These are phyloP conservation scores for Emmonsiellopsis sp. DNA, from an alignment of 2,329 filamentous ascomycete genomes.

Conservation along the genomic window DNA sequence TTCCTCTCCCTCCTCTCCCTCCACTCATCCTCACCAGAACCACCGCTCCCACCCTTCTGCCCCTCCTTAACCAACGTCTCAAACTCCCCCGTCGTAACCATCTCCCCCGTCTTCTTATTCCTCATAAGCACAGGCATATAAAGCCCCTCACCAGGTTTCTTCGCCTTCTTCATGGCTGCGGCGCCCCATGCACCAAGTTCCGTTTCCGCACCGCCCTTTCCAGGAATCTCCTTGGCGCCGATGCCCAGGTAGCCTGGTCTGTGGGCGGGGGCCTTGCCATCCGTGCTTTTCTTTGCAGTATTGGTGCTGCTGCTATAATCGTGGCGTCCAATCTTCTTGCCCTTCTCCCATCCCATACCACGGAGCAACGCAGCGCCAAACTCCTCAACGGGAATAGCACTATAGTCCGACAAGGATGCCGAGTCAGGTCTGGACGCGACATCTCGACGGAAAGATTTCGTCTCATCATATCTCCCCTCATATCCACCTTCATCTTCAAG, in stretches of 20 bases:
- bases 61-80: slow-evolving; percentile 40
- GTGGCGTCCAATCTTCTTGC: slow-evolving; percentile 48
- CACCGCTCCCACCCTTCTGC: slow-evolving; percentile 31
- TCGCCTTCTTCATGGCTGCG: slow-evolving; percentile 43
- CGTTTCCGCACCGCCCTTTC: slow-evolving; percentile 44
- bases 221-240: slow-evolving; percentile 68
- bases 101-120: slow-evolving; percentile 54
- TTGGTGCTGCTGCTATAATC: slow-evolving; percentile 35
- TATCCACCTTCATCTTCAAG: slow-evolving; percentile 15
- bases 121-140: slow-evolving; percentile 55
- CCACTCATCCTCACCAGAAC: slow-evolving; percentile 34
- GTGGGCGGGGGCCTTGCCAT: slow-evolving; percentile 45
- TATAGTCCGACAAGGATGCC: slow-evolving; percentile 74
- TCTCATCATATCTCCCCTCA: slow-evolving; percentile 25
- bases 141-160: slow-evolving; percentile 37
- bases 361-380: slow-evolving; percentile 84
- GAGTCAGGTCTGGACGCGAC: slow-evolving; percentile 62
- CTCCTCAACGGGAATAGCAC: slow-evolving; percentile 82
- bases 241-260: slow-evolving; percentile 77
- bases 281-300: slow-evolving; percentile 44
- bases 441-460: slow-evolving; percentile 60
- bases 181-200: slow-evolving; percentile 77
- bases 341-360: slow-evolving; percentile 90
- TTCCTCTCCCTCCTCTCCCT: slow-evolving; percentile 37
- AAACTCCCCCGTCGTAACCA: slow-evolving; percentile 53